Evolutionary conservation across 257 asterid species (phyloP), one percentile per base, ranked within the genome.

Genomic region (Rauvolfia tetraphylla): DNA sequence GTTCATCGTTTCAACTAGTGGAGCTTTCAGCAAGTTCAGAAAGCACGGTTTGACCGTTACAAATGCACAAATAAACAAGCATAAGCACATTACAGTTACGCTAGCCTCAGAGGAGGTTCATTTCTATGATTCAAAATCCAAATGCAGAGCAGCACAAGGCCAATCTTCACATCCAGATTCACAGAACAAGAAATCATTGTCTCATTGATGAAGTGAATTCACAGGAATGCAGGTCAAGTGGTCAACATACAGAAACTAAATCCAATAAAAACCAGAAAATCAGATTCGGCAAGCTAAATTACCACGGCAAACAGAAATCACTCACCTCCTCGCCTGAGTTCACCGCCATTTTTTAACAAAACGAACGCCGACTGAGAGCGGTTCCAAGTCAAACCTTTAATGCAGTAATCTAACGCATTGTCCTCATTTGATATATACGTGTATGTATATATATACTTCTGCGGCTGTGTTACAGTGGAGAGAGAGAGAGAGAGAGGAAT

Each of bases 321-420:
- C 72, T 73, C 75, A 83, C 86, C 83, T 81, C 81, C 44, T 79
- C 77, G 74, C 70, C 59, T 23, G 87, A 80, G 62, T 83, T 79
- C 65, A 79, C 84, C 69, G 80, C 73, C 89, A 86, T 86, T 73
- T 77, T 38, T 36, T 41, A 14, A 36, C 46, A 54, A 22, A 75
- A 53, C 36, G 72, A 58, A 54, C 38, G 73, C 51, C 74, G 39
- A 72, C 51, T 63, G 41, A 29, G 49, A 56, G 5, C 9, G 67
- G 29, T 71, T 25, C 31, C 44, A 73, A 54, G 73, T 76, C 75
- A 76, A 59, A 69, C 58, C 18, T 66, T 6, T 48, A 36, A 36
- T 61, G 22, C 71, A 38, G 38, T 38, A 67, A 67, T n/a, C 54
- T 31, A 70, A 46, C 20, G 78, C 83, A 82, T 82, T 82, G 27